Conservation (phyloP, 1,284 basidiomycete genomes). For the Sporisorium reilianum region DNA sequence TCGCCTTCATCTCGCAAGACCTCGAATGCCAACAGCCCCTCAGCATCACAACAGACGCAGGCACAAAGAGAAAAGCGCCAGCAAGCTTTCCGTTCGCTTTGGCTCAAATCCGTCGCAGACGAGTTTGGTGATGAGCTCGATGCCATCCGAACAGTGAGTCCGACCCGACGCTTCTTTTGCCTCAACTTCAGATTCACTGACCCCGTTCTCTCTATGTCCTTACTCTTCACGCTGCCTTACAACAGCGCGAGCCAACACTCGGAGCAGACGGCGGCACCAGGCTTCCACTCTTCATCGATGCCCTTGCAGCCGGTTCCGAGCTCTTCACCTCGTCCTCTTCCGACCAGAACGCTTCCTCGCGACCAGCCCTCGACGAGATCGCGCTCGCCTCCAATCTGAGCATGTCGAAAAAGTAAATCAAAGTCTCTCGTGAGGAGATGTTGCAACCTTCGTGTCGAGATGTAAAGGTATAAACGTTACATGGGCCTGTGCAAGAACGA, state of each 20-base stretch:
- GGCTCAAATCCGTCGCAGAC: conserved; percentile 58
- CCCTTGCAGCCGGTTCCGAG: conserved; percentile 52
- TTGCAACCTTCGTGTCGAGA: neutral
- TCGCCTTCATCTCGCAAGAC: conserved; percentile 4
- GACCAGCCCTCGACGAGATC: neutral
- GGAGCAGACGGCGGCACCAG: conserved; percentile 52
- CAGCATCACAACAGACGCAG: conserved; percentile 15
- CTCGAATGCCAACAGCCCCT: neutral
- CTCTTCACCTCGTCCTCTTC: conserved; percentile 21
- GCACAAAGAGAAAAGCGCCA: conserved; percentile 28
- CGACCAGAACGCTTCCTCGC: neutral
- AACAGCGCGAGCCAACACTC: conserved; percentile 44
- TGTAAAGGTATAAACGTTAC: neutral
- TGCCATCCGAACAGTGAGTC: conserved; percentile 45
- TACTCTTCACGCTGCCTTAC: neutral
- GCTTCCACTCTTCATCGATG: conserved; percentile 58
- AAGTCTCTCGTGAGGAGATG: neutral
- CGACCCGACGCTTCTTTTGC: no score
- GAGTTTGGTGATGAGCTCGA: conserved; percentile 60
- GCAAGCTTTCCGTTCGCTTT: conserved; percentile 50
- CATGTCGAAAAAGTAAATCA: neutral
- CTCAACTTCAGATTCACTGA: conserved; percentile 6
- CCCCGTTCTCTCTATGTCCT: neutral
- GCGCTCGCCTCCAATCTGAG: conserved; percentile 30
- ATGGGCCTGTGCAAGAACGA: neutral